Percentiles rank a stretch among this genome's conserved stretches.
Conservation (phyloP, 306 rosid genomes). For the Malus fusca region DNA sequence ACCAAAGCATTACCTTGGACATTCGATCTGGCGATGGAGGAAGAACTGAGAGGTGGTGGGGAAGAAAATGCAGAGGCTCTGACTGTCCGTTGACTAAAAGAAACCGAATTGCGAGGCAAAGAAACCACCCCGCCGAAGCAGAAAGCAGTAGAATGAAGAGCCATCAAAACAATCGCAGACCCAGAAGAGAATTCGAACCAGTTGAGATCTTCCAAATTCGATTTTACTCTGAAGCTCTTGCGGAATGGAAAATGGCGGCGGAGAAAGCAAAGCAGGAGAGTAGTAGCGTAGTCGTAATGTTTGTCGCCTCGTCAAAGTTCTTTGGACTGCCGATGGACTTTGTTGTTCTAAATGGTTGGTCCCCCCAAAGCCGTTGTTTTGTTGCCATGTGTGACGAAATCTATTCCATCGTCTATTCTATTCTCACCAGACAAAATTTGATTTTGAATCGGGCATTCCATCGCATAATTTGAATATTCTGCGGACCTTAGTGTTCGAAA, state of each 20-base stretch:
- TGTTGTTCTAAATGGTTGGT: neutral
- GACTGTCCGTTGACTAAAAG: conserved; percentile 21
- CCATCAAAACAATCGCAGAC: conserved; percentile 39
- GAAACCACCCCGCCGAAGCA: conserved; percentile 27
- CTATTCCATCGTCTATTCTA: neutral
- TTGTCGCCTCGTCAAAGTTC: neutral
- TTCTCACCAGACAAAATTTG: neutral
- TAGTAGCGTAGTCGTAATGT: neutral
- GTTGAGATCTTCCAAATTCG: neutral
- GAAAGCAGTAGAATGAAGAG: conserved; percentile 51
- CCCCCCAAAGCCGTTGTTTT: neutral
- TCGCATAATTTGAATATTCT: no score
- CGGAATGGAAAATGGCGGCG: neutral
- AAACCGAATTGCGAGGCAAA: conserved; percentile 32
- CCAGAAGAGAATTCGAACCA: neutral
- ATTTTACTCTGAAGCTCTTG: neutral
- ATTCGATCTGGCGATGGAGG: conserved; percentile 19
- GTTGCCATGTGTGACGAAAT: neutral
- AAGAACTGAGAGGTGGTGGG: conserved; percentile 24
- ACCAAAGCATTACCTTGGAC: conserved; percentile 9
- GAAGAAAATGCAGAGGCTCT: conserved; percentile 33
- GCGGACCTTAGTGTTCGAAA: no score
- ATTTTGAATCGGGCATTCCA: neutral
- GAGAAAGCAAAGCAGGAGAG: neutral
- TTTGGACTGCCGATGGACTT: neutral